phyloP scores from a whole-genome alignment of 331 rosid species.

The Malus hybrid region DNA sequence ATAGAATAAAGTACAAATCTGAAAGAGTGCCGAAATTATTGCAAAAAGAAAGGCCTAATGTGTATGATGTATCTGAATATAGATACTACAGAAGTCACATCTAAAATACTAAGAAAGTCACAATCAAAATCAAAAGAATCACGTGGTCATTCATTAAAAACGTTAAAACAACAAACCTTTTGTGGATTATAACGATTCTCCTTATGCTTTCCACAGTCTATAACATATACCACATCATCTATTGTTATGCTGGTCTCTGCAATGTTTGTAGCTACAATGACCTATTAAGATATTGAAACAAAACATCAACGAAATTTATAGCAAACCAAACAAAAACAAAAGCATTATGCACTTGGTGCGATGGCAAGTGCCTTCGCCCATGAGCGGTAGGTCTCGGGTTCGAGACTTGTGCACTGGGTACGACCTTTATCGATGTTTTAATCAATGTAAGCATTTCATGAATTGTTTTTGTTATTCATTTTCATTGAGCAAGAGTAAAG shows the following conservation, averaged over 20 bases:
- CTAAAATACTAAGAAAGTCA: background rate
- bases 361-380: no score
- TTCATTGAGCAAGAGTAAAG: background rate
- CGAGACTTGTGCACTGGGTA: no score
- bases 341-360: background rate
- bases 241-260: slow-evolving; percentile 98
- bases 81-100: background rate
- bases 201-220: slow-evolving; percentile 91
- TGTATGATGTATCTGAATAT: background rate
- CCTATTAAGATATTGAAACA: slow-evolving; percentile 32
- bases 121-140: background rate
- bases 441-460: background rate
- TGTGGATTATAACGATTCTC: slow-evolving; percentile 97
- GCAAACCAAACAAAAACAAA: background rate
- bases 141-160: background rate
- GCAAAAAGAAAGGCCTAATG: background rate
- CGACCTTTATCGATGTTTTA: background rate
- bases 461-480: background rate
- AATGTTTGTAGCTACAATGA: slow-evolving; percentile 90
- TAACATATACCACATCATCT: slow-evolving; percentile 88
- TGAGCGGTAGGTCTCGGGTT: no score
- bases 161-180: slow-evolving; percentile 50
- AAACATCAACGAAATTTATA: background rate
- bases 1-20: background rate
- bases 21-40: background rate